phyloP scores from a whole-genome alignment of 495 filamentous ascomycete genomes.

The Penicillium odoratum region DNA sequence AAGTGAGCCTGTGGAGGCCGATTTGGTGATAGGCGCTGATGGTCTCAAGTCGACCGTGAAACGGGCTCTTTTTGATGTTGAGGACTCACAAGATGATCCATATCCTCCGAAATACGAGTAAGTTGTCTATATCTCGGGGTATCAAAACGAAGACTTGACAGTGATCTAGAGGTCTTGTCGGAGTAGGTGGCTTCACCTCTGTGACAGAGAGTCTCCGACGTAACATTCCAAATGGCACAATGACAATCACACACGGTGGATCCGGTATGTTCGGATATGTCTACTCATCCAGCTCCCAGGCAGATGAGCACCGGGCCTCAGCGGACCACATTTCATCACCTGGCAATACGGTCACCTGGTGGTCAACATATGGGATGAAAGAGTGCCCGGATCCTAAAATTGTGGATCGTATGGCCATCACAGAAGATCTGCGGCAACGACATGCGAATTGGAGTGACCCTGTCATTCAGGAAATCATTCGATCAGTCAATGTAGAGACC shows the following conservation, averaged over 20 bases:
- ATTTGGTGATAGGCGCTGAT: conserved; percentile 24
- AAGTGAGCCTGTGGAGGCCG: conserved; percentile 10
- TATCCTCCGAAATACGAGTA: conserved; percentile 15
- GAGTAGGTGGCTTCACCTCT: conserved; percentile 10
- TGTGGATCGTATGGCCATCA: conserved; percentile 2
- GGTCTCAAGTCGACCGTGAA: conserved; percentile 12
- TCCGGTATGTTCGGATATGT: conserved; percentile 12
- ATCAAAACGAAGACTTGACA: not conserved
- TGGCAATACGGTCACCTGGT: conserved; percentile 10
- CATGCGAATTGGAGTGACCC: conserved; percentile 12
- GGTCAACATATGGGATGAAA: conserved; percentile 11
- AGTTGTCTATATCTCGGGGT: not conserved
- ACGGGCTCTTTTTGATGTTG: conserved; percentile 9
- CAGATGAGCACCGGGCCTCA: not conserved
- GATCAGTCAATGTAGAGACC: conserved; percentile 6
- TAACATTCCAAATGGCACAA: not conserved
- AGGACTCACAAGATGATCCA: conserved; percentile 4
- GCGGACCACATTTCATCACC: not conserved
- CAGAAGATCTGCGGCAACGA: not conserved
- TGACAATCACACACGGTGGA: conserved; percentile 12
- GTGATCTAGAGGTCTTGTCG: conserved; percentile 5
- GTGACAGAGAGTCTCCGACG: conserved; percentile 2
- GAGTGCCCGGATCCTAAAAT: conserved; percentile 11
- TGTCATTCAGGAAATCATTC: conserved; percentile 10
- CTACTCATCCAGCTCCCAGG: conserved; percentile 6